Conservation (phyloP, 2,329 filamentous ascomycete species). For the Fusarium multiceps region DNA sequence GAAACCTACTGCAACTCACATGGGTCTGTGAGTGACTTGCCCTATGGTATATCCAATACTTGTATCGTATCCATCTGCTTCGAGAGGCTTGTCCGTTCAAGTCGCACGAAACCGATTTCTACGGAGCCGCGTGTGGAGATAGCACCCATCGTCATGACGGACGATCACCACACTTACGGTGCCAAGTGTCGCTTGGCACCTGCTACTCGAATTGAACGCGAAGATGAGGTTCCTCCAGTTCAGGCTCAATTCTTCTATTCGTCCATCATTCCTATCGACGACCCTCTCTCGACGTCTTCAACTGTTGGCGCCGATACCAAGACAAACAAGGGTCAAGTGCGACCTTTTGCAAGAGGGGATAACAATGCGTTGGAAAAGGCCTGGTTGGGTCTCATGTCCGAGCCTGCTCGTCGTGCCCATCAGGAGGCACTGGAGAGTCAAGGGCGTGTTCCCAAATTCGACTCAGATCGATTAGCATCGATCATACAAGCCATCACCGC, state of each 20-base stretch:
- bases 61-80: slow-evolving; percentile 25
- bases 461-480: slow-evolving; percentile 28
- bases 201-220: slow-evolving; percentile 52
- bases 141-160: slow-evolving; percentile 32
- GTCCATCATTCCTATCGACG: slow-evolving; percentile 85
- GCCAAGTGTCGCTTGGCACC: slow-evolving; percentile 68
- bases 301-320: slow-evolving; percentile 63
- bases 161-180: slow-evolving; percentile 66
- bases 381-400: slow-evolving; percentile 72
- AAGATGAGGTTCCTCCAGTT: slow-evolving; percentile 67
- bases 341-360: slow-evolving; percentile 83
- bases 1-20: neutral
- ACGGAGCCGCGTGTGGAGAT: slow-evolving; percentile 14
- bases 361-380: slow-evolving; percentile 82
- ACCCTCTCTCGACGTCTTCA: slow-evolving; percentile 78
- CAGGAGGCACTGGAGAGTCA: slow-evolving; percentile 46
- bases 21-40: slow-evolving; percentile 19
- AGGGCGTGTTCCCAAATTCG: slow-evolving; percentile 17
- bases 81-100: slow-evolving; percentile 17
- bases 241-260: slow-evolving; percentile 86
- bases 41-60: slow-evolving; percentile 37
- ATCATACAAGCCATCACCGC: slow-evolving; percentile 58
- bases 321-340: slow-evolving; percentile 69
- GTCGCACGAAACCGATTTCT: slow-evolving; percentile 1
- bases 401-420: slow-evolving; percentile 62